Base-by-base conservation (phyloP, 305 asterid species). In the Striga hermonthica region DNA sequence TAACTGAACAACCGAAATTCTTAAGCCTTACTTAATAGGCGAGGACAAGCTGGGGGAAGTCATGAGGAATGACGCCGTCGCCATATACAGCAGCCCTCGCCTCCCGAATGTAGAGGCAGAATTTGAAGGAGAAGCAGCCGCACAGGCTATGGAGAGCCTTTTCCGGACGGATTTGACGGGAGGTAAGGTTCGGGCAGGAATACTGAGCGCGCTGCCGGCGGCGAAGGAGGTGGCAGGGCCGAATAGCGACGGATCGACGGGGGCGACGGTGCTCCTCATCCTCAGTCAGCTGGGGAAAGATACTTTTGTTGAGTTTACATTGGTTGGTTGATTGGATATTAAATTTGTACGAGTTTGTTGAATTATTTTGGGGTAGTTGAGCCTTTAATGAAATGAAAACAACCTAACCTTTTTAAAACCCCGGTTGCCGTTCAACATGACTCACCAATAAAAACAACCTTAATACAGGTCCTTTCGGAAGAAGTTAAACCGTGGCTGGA, bases 21-120 rank as follows among this genome's bases (percentile, higher is more conserved):
- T 76, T 57, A 59, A 57, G 68, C 67, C 89, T 72, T 79, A 86
- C 95, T 80, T 82, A 14, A 78, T 76, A 71, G 88, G 77, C 75
- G 14, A 13, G 58, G 75, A 62, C 1, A 34, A 44, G 52, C 2
- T 67, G 66, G 82, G 66, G 39, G 9, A 63, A 22, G 85, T 87
- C 48, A 79, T n/a, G 65, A 90, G 71, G 67, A 88, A 73, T 73
- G 95, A 71, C 69, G 89, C 44, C 50, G 84, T 69, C 9, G 86
- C 77, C 56, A 78, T 12, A 67, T 58, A 79, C 64, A 88, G 31
- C 41, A 88, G 74, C 67, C 66, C 74, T 75, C 96, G 88, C 83
- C 95, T 81, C 62, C 91, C 78, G 63, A 70, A 59, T 34, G 64
- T 6, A 15, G 56, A 13, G 7, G 34, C 8, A 50, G 56, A 7